Conservation (phyloP, 805 yeast genomes). For the Lipomyces spencermartinsiae region DNA sequence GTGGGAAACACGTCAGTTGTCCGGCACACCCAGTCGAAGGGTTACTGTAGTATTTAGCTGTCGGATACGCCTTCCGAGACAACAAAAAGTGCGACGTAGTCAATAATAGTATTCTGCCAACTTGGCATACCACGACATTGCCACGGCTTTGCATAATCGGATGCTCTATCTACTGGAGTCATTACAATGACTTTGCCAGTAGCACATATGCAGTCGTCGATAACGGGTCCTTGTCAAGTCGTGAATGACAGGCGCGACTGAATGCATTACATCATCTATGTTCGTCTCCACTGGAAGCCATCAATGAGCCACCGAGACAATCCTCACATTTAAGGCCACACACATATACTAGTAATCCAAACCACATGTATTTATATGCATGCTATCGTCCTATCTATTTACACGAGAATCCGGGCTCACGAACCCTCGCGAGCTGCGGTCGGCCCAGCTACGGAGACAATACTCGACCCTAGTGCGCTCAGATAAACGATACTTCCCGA, state of each 20-base stretch:
- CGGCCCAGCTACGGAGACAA: slow-evolving; percentile 29
- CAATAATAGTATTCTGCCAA: too few relatives aligned
- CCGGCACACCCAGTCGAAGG: too few relatives aligned
- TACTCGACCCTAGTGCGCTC: slow-evolving; percentile 31
- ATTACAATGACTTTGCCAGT: background rate
- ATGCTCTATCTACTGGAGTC: too few relatives aligned
- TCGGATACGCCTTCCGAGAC: too few relatives aligned
- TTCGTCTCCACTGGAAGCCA: background rate
- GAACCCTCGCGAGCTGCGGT: slow-evolving; percentile 34
- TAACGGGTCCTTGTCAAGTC: background rate
- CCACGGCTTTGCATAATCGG: too few relatives aligned
- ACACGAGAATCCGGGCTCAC: slow-evolving; percentile 37
- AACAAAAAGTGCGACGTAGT: too few relatives aligned
- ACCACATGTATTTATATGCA: slow-evolving; percentile 16
- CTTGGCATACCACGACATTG: too few relatives aligned
- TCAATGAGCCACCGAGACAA: background rate
- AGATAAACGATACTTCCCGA: slow-evolving; percentile 39
- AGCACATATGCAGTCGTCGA: background rate
- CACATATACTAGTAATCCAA: background rate
- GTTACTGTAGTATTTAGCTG: too few relatives aligned
- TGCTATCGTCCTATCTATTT: slow-evolving; percentile 35
- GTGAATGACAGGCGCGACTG: background rate
- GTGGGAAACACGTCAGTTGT: too few relatives aligned
- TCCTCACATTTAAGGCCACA: background rate
- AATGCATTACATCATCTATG: background rate